These are phyloP conservation scores for Xylaria sp. DNA, from an alignment of 2,329 filamentous ascomycete genomes.

Conservation along the genomic window DNA sequence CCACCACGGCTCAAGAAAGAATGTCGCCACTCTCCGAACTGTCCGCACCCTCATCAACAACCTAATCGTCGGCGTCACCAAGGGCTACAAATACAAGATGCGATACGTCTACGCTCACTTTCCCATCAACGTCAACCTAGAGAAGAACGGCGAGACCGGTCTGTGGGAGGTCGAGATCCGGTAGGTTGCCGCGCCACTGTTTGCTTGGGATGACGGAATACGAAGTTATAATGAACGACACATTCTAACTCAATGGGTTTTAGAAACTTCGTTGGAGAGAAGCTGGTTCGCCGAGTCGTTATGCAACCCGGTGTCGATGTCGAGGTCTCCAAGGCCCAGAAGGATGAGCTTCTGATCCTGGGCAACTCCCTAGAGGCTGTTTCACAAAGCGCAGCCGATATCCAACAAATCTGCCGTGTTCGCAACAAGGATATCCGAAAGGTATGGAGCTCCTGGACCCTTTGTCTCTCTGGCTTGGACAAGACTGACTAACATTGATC, in stretches of 20 bases:
- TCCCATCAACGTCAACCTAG: constrained; percentile 99
- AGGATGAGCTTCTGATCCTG: constrained; percentile 94
- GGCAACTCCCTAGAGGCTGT: constrained; percentile 98
- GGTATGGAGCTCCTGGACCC: constrained; percentile 61
- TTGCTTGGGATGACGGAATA: constrained; percentile 27
- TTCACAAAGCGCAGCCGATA: constrained; percentile 97
- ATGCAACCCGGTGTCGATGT: constrained; percentile 94
- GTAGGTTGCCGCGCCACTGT: constrained; percentile 63
- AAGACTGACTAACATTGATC: constrained; percentile 42
- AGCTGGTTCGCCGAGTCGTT: constrained; percentile 92
- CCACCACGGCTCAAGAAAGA: constrained; percentile 98
- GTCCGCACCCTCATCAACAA: constrained; percentile 99
- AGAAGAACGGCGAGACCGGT: constrained; percentile 93
- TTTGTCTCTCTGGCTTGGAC: not conserved
- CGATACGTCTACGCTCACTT: constrained; percentile 99
- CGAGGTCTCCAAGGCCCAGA: constrained; percentile 88
- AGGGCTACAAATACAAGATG: constrained; percentile 99
- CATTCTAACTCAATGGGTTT: constrained; percentile 49
- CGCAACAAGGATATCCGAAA: constrained; percentile 99
- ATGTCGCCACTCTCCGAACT: constrained; percentile 96
- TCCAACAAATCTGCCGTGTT: constrained; percentile 99
- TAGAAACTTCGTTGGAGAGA: constrained; percentile 99
- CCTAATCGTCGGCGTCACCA: constrained; percentile 97
- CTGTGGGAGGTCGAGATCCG: constrained; percentile 95
- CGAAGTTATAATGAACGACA: constrained; percentile 11